phyloP scores from a whole-genome alignment of 2,329 filamentous ascomycete genomes.

The Phialemonium atrogriseum region DNA sequence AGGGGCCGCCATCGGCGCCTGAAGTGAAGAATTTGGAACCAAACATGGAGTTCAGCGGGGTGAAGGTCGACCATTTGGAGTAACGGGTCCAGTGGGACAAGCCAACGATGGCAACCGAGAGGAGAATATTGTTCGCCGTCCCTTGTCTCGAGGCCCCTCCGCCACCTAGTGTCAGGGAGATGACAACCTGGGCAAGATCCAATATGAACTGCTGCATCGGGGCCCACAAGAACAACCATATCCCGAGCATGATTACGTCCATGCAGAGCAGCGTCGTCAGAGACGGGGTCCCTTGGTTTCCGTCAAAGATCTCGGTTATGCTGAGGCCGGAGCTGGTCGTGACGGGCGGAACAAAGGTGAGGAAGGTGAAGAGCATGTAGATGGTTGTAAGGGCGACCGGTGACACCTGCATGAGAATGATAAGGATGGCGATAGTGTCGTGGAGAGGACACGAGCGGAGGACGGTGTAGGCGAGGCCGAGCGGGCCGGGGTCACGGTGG shows the following conservation, averaged over 20 bases:
- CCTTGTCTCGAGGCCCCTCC: conserved; percentile 62
- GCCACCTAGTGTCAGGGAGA: conserved; percentile 82
- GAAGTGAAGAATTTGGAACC: conserved; percentile 25
- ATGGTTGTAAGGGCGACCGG: conserved; percentile 81
- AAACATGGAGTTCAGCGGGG: conserved; percentile 25
- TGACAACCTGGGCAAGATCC: conserved; percentile 86
- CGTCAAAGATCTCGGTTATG: conserved; percentile 86
- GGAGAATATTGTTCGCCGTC: conserved; percentile 62
- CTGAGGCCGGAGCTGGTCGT: conserved; percentile 72
- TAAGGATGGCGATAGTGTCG: conserved; percentile 94
- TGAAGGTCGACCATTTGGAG: conserved; percentile 37
- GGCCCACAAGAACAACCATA: conserved; percentile 83
- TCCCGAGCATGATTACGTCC: conserved; percentile 71
- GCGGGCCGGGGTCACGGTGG: conserved; percentile 62
- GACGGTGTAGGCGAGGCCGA: conserved; percentile 77
- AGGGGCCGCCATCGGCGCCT: conserved; percentile 37
- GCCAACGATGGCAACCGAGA: conserved; percentile 61
- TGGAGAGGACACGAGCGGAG: conserved; percentile 83
- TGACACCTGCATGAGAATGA: conserved; percentile 87
- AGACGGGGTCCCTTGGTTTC: conserved; percentile 76
- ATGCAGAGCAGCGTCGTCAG: conserved; percentile 77
- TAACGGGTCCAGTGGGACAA: conserved; percentile 40
- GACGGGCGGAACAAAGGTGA: conserved; percentile 84
- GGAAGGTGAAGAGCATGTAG: conserved; percentile 83
- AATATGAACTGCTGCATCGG: conserved; percentile 82